A percentile compares a stretch with the other conserved stretches of the same genome.
These are phyloP conservation scores for Gnomoniopsis smithogilvyi DNA, from an alignment of 2,329 filamentous ascomycete species.

Conservation along the genomic window DNA sequence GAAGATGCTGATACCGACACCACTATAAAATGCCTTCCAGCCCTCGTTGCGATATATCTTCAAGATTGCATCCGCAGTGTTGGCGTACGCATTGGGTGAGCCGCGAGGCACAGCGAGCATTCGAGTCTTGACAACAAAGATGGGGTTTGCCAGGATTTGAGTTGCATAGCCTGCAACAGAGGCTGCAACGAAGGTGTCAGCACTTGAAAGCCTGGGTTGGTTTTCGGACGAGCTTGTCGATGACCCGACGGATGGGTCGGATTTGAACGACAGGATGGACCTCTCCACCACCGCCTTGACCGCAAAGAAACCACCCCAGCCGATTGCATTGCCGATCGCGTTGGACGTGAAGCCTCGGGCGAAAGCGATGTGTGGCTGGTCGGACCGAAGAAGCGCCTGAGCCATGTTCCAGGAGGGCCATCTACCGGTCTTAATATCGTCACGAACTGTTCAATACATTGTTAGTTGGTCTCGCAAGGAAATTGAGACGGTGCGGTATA, in stretches of 20 bases:
- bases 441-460: constrained; percentile 38
- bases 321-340: constrained; percentile 82
- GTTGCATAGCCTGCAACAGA: constrained; percentile 69
- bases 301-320: constrained; percentile 93
- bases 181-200: constrained; percentile 80
- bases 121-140: constrained; percentile 97
- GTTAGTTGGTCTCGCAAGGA: neutral
- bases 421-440: constrained; percentile 32
- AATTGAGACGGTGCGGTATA: neutral
- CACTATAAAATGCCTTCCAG: constrained; percentile 78
- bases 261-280: constrained; percentile 35
- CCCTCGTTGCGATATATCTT: constrained; percentile 72
- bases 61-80: constrained; percentile 67
- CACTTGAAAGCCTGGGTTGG: constrained; percentile 44
- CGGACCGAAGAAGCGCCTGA: constrained; percentile 44
- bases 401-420: constrained; percentile 45
- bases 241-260: constrained; percentile 14
- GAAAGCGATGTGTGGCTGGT: constrained; percentile 63
- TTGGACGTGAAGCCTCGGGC: constrained; percentile 92
- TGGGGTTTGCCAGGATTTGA: constrained; percentile 82
- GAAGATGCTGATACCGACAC: constrained; percentile 76
- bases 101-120: constrained; percentile 84
- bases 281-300: constrained; percentile 58
- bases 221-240: constrained; percentile 8
- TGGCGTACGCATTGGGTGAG: constrained; percentile 74